These are phyloP conservation scores for Anastatica hierochuntica DNA, from an alignment of 345 rosid species.

Conservation along the genomic window DNA sequence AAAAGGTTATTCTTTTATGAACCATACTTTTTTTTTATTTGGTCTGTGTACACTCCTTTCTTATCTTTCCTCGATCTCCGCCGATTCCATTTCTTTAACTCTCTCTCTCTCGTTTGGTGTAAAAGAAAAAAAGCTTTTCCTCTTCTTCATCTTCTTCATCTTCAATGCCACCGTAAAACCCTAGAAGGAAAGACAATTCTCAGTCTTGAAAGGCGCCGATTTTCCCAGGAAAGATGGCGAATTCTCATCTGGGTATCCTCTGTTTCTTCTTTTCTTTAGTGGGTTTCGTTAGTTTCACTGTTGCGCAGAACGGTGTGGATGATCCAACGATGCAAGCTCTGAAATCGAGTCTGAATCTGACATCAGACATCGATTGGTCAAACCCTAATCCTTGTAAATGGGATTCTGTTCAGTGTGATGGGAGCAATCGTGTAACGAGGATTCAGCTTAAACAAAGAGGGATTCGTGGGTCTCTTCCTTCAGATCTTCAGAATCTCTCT, in stretches of 20 bases:
- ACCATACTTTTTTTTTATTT: background rate
- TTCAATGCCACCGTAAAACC: conserved; percentile 18
- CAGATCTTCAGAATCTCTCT: conserved; percentile 40
- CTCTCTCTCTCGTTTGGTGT: too few species aligned
- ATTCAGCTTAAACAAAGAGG: conserved; percentile 48
- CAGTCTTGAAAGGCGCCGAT: too few species aligned
- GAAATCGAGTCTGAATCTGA: conserved; percentile 29
- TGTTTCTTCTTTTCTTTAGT: conserved; percentile 16
- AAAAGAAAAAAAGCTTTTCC: background rate
- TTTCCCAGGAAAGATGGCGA: background rate
- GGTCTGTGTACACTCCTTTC: background rate
- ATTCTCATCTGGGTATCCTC: conserved; percentile 25
- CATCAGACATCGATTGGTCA: conserved; percentile 45
- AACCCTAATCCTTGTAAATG: conserved; percentile 58
- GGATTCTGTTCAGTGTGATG: conserved; percentile 32
- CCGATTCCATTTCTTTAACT: conserved; percentile 21
- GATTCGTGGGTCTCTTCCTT: conserved; percentile 44
- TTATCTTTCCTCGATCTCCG: conserved; percentile 20
- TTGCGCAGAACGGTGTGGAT: conserved; percentile 24
- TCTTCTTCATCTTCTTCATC: conserved; percentile 1
- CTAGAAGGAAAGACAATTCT: background rate
- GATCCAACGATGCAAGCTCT: conserved; percentile 22
- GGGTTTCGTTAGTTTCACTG: background rate
- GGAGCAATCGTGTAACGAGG: conserved; percentile 27
- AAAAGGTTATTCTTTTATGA: conserved; percentile 19